Evolutionary conservation across 163 green algal genomes (phyloP), one percentile per base, ranked within the genome.

Genomic region (Scenedesmus sp.): DNA sequence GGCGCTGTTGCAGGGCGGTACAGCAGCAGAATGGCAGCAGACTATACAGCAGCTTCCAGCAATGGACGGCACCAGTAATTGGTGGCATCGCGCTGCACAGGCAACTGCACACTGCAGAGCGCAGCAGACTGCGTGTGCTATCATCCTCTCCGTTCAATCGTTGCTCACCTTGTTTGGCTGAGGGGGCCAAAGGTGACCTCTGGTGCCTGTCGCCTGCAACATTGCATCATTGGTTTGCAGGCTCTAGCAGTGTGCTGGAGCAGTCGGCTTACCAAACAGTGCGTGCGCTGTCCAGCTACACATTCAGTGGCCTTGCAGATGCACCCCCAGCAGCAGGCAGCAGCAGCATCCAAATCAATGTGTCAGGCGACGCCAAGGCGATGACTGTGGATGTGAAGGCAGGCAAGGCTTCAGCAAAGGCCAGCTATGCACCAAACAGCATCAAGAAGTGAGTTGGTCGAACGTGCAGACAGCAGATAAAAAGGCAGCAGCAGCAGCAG

Each of bases 341-440:
- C 49, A 79, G 44, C 30, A 46, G 4, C 12, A 89, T 92, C 49
- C 61, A 37, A 10, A 12, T 92, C n/a, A 85, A 73, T 20, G 81
- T 65, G 18, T 76, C 51, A n/a, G 73, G 46, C 43, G 88, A 92
- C 65, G 88, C 35, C 81, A 92, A 92, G 46, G 42, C 68, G 16
- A 81, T 89, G 1, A 85, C 20, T 20, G 88, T 92, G 18, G 81
- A 88, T 80, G 88, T 92, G 24, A 92, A 80, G 40, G 81, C 88
- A 65, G 88, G 88, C 81, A 83, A 65, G 44, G 88, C 88, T 1
- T 40, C 81, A n/a, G 88, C 88, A 9, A 83, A 76, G 26, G 88
- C 88, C 33, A 86, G 44, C 24, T 92, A 85, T 68, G 44, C 81
- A 33, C 44, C 81, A 26, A 89, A 80, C 88, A 89, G 81, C 88